These are phyloP conservation scores for Vigna radiata DNA, from an alignment of 306 rosid genomes.

Conservation along the genomic window DNA sequence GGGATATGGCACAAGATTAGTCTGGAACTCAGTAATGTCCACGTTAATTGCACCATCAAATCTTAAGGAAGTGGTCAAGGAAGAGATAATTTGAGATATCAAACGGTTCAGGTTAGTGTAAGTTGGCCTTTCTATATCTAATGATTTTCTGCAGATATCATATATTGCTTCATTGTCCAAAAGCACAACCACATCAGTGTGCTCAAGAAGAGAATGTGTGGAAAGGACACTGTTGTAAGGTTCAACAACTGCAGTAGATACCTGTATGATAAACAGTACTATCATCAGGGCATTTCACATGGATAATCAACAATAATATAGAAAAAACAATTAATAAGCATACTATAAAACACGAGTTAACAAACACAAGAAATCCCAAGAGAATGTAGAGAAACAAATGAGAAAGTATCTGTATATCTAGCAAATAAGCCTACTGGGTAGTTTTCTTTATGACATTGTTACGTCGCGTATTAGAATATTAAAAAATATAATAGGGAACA, in stretches of 20 bases:
- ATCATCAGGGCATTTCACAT: conserved; percentile 31
- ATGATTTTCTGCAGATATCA: conserved; percentile 76
- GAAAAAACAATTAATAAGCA: background rate
- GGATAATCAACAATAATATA: background rate
- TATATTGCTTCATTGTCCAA: conserved; percentile 85
- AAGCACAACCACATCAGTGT: conserved; percentile 82
- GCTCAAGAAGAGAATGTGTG: conserved; percentile 82
- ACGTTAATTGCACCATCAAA: conserved; percentile 84
- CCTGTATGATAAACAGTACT: conserved; percentile 50
- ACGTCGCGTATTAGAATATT: no score
- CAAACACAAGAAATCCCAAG: background rate
- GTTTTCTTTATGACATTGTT: no score
- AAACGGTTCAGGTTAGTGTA: conserved; percentile 76
- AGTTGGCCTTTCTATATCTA: conserved; percentile 80
- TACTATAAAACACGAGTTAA: background rate
- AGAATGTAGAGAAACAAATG: conserved; percentile 22
- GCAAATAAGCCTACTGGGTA: background rate
- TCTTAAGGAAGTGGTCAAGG: conserved; percentile 83
- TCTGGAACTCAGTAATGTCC: conserved; percentile 80
- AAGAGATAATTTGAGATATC: conserved; percentile 76
- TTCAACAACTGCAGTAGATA: conserved; percentile 86
- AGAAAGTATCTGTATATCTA: background rate
- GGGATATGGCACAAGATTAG: conserved; percentile 84
- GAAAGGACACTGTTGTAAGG: conserved; percentile 90
- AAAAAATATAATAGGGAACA: no score